phyloP scores from a whole-genome alignment of 495 filamentous ascomycete species.

The Podospora pseudocomata region DNA sequence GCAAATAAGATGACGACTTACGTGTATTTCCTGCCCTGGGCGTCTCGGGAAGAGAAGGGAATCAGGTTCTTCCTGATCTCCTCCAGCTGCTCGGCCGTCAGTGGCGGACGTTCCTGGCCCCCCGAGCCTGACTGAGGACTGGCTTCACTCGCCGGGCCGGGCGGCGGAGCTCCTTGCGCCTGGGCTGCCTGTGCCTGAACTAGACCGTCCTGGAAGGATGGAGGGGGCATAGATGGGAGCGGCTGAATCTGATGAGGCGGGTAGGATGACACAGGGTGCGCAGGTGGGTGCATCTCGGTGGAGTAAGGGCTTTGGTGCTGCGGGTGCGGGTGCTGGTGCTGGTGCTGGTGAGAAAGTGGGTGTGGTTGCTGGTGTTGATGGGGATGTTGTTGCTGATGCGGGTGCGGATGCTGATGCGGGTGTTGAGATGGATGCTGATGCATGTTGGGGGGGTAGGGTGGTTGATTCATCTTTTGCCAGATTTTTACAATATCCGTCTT shows the following conservation, averaged over 20 bases:
- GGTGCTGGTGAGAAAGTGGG: neutral
- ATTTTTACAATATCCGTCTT: neutral
- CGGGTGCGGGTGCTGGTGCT: neutral
- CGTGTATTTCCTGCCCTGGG: constrained; percentile 29
- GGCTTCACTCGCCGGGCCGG: constrained; percentile 19
- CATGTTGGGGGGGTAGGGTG: constrained; percentile 23
- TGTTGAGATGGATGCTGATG: neutral
- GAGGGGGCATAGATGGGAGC: constrained; percentile 32
- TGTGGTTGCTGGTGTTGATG: constrained; percentile 13
- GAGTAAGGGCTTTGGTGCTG: neutral
- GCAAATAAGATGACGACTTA: constrained; percentile 17
- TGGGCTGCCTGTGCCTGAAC: constrained; percentile 12
- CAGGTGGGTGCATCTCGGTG: constrained; percentile 22
- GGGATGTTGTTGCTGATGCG: constrained; percentile 26
- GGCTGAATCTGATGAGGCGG: constrained; percentile 25
- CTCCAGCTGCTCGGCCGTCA: constrained; percentile 30
- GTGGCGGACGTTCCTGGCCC: constrained; percentile 23
- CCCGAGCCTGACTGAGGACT: constrained; percentile 15
- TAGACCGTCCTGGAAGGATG: constrained; percentile 26
- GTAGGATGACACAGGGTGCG: constrained; percentile 18
- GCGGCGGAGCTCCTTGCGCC: constrained; percentile 21
- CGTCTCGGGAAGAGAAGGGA: constrained; percentile 31
- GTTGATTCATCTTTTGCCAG: constrained; percentile 24
- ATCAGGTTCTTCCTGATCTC: constrained; percentile 29
- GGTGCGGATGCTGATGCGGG: neutral